These are phyloP conservation scores for Apiospora kogelbergensis DNA, from an alignment of 2,329 filamentous ascomycete species.

Conservation along the genomic window DNA sequence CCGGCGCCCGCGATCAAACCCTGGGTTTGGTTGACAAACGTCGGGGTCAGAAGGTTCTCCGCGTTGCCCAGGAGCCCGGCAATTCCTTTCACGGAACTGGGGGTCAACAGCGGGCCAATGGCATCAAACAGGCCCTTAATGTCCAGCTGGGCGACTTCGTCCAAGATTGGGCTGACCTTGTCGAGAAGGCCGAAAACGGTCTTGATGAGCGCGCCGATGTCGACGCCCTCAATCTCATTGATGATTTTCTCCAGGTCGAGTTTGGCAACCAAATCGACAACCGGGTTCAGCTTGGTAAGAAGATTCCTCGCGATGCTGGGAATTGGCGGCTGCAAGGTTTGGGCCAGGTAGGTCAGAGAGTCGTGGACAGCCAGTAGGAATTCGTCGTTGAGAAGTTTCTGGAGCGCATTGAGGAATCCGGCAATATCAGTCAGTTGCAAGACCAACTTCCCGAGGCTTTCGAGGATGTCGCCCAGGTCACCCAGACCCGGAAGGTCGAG, in stretches of 20 bases:
- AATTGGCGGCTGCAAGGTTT: constrained; percentile 38
- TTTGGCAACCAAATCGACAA: constrained; percentile 28
- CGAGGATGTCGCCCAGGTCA: constrained; percentile 26
- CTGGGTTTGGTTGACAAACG: constrained; percentile 16
- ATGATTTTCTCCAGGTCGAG: constrained; percentile 27
- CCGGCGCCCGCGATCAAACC: constrained; percentile 24
- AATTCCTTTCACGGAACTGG: constrained; percentile 33
- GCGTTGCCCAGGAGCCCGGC: constrained; percentile 27
- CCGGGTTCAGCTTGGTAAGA: constrained; percentile 27
- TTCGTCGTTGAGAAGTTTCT: constrained; percentile 34
- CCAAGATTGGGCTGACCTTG: constrained; percentile 20
- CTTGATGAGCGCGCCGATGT: constrained; percentile 33
- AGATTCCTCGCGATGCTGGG: constrained; percentile 27
- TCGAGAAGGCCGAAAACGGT: constrained; percentile 24
- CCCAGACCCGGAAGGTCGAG: constrained; percentile 25
- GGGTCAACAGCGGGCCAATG: constrained; percentile 29
- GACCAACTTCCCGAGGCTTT: constrained; percentile 24
- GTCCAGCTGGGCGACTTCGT: constrained; percentile 30
- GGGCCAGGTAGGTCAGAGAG: constrained; percentile 39
- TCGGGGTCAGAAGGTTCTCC: constrained; percentile 18
- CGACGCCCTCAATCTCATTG: constrained; percentile 28
- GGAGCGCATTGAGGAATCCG: constrained; percentile 29
- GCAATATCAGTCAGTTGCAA: constrained; percentile 28
- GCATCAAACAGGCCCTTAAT: constrained; percentile 33
- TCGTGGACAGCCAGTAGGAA: constrained; percentile 42